Conservation (phyloP, 345 rosid species). For the Aquilaria malaccensis region DNA sequence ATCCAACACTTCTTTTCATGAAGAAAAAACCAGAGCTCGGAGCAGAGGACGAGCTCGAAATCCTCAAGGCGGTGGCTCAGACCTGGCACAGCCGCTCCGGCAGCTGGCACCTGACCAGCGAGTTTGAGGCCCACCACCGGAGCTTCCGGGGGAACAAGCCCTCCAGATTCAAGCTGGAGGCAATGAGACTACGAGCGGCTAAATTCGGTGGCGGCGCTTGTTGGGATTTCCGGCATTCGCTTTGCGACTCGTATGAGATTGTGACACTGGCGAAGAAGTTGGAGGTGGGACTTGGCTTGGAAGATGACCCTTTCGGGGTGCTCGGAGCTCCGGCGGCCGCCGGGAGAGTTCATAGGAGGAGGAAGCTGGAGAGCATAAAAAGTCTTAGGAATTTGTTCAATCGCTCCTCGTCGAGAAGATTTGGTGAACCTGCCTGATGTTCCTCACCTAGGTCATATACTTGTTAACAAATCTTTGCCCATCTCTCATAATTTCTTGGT, state of each 20-base stretch:
- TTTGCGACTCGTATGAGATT: slow-evolving; percentile 81
- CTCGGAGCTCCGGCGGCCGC: background rate
- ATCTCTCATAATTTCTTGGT: no score
- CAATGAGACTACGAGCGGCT: slow-evolving; percentile 20
- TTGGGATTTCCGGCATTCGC: slow-evolving; percentile 72
- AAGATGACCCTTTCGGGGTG: slow-evolving; percentile 25
- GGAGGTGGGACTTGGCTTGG: slow-evolving; percentile 40
- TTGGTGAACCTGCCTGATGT: slow-evolving; percentile 17
- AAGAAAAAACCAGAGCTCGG: slow-evolving; percentile 26
- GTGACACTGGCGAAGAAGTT: slow-evolving; percentile 48
- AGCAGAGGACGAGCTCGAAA: slow-evolving; percentile 36
- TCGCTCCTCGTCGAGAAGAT: slow-evolving; percentile 47
- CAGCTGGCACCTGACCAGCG: slow-evolving; percentile 32
- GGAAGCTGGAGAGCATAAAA: slow-evolving; percentile 34
- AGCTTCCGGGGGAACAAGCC: slow-evolving; percentile 36
- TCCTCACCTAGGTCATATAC: slow-evolving; percentile 1
- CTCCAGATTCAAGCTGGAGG: slow-evolving; percentile 62
- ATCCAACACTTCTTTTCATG: slow-evolving; percentile 13
- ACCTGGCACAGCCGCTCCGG: slow-evolving; percentile 69
- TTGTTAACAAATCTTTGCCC: no score
- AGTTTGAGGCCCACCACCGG: slow-evolving; percentile 40
- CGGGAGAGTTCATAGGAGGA: slow-evolving; percentile 14
- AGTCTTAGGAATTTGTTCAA: slow-evolving; percentile 63
- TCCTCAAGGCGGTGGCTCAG: slow-evolving; percentile 84
- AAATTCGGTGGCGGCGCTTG: background rate